Conservation (phyloP, 1,284 basidiomycete species). For the Kwoniella shivajii region DNA sequence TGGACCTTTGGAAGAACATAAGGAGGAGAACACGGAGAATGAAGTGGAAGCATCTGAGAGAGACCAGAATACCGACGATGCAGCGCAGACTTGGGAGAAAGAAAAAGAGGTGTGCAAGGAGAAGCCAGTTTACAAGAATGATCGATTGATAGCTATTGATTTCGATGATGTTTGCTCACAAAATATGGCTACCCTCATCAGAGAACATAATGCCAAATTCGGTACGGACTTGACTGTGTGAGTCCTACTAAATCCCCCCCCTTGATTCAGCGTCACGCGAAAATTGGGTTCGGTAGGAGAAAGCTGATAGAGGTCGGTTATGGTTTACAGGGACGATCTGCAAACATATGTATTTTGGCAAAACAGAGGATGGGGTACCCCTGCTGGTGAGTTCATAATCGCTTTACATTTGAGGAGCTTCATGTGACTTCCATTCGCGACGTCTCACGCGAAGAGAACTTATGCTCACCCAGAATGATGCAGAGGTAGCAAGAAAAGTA, state of each 20-base stretch:
- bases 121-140: slow-evolving; percentile 12
- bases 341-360: slow-evolving; percentile 36
- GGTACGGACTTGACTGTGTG: slow-evolving; percentile 33
- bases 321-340: slow-evolving; percentile 26
- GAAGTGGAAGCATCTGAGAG: not conserved
- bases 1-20: not conserved
- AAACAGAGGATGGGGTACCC: slow-evolving; percentile 40
- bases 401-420: too few relatives aligned
- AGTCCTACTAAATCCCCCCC: too few relatives aligned
- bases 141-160: slow-evolving; percentile 41
- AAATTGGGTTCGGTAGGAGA: too few relatives aligned
- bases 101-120: not conserved
- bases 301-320: not conserved
- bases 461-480: not conserved
- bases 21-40: not conserved
- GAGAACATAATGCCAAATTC: slow-evolving; percentile 31
- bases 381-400: slow-evolving; percentile 27
- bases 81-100: not conserved
- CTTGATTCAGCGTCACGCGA: too few relatives aligned
- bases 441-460: not conserved
- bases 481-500: slow-evolving; percentile 32
- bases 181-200: slow-evolving; percentile 26
- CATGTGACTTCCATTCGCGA: not conserved
- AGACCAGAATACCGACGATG: not conserved
- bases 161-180: slow-evolving; percentile 43